Evolutionary conservation across 805 yeast genomes (phyloP).

Genomic region (Saccharomycopsis guyanensis): DNA sequence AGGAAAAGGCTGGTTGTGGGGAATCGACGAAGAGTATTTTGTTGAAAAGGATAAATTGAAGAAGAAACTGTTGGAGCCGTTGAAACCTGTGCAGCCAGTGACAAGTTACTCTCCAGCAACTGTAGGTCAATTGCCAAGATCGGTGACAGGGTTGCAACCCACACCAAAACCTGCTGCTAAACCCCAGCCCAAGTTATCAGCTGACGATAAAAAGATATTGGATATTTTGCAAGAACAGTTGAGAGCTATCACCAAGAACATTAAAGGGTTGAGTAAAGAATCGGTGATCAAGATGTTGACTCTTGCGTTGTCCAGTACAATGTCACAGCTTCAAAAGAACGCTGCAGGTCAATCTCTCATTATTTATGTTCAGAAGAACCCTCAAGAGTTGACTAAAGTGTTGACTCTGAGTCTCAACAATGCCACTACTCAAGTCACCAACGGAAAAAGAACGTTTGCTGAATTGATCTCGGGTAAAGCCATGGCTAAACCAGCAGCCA

Average conservation of each 20-base stretch:
- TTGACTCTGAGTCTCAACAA: slow-evolving; percentile 76
- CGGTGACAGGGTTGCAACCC: slow-evolving; percentile 26
- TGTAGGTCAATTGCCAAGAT: background rate
- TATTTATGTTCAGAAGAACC: slow-evolving; percentile 72
- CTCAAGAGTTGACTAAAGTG: slow-evolving; percentile 71
- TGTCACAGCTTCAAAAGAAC: slow-evolving; percentile 79
- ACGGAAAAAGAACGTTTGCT: slow-evolving; percentile 43
- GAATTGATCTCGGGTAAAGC: slow-evolving; percentile 24
- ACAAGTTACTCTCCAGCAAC: slow-evolving; percentile 13
- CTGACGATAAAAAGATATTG: slow-evolving; percentile 52
- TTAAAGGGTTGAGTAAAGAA: slow-evolving; percentile 70
- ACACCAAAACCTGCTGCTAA: slow-evolving; percentile 3
- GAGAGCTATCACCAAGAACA: slow-evolving; percentile 67
- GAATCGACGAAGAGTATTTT: slow-evolving; percentile 76
- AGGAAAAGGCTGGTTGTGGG: slow-evolving; percentile 95
- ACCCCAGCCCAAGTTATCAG: slow-evolving; percentile 20
- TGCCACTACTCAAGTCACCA: slow-evolving; percentile 56
- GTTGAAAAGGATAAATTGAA: slow-evolving; percentile 74
- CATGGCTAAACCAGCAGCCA: slow-evolving; percentile 8
- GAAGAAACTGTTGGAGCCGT: slow-evolving; percentile 38
- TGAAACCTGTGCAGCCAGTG: slow-evolving; percentile 28
- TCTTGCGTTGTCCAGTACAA: slow-evolving; percentile 87
- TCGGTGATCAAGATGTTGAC: slow-evolving; percentile 80
- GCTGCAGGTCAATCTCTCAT: slow-evolving; percentile 75
- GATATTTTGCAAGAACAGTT: slow-evolving; percentile 82